Conservation (phyloP, 345 rosid species). For the Salix caprea region DNA sequence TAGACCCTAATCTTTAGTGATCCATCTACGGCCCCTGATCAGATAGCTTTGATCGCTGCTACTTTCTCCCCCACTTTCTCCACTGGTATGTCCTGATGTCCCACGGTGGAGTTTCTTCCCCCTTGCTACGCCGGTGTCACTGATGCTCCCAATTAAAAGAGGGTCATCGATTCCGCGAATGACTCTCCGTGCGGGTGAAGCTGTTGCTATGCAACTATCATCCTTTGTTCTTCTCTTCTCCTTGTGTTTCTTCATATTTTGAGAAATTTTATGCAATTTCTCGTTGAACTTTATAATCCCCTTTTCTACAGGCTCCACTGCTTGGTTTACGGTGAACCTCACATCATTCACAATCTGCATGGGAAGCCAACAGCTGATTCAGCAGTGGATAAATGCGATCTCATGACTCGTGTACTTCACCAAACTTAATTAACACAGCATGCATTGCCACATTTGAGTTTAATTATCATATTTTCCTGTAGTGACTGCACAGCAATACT, state of each 20-base stretch:
- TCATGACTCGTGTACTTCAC: not conserved
- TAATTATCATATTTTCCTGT: not conserved
- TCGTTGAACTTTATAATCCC: slow-evolving; percentile 85
- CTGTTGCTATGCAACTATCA: slow-evolving; percentile 61
- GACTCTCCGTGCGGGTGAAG: slow-evolving; percentile 59
- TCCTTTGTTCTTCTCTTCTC: slow-evolving; percentile 78
- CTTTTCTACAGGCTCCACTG: slow-evolving; percentile 95
- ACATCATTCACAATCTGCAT: slow-evolving; percentile 90
- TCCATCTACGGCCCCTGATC: slow-evolving; percentile 77
- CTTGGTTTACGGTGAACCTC: slow-evolving; percentile 89
- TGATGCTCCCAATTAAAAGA: slow-evolving; percentile 77
- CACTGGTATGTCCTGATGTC: slow-evolving; percentile 69
- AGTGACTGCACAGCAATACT: not conserved
- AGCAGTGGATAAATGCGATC: not conserved
- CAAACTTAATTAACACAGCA: not conserved
- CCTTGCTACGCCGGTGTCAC: slow-evolving; percentile 68
- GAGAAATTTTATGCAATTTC: slow-evolving; percentile 80
- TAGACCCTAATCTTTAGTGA: slow-evolving; percentile 59
- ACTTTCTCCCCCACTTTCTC: slow-evolving; percentile 96
- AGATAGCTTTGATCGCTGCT: slow-evolving; percentile 81
- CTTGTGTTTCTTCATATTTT: slow-evolving; percentile 76
- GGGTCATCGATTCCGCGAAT: slow-evolving; percentile 97
- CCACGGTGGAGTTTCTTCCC: slow-evolving; percentile 58
- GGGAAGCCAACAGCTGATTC: slow-evolving; percentile 16
- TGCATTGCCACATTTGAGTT: not conserved